Evolutionary conservation across 768 basidiomycete genomes (phyloP), one percentile per base, ranked within the genome.

Genomic region (Tricholoma flavovirens): DNA sequence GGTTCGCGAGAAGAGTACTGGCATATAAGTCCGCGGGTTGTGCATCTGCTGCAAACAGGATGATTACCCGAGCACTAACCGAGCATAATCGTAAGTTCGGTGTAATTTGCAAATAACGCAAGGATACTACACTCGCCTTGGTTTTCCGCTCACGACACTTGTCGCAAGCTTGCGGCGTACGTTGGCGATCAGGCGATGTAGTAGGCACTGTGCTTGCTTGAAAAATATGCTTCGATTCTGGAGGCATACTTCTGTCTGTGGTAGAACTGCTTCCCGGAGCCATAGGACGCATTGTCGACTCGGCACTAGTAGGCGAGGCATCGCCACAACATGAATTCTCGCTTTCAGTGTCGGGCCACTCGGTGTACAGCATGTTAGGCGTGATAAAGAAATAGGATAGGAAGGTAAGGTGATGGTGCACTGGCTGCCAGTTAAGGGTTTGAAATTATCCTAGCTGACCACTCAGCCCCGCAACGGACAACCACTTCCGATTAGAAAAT

Each of bases 61-160:
- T 73, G 75, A 36, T 78, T 76, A n/a, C 83, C 83, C 12, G 80
- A 82, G 62, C 83, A 84, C 83, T 84, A 59, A 17, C 49, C 22
- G 24, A 32, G 43, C 17, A 36, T 24, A 30, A 24, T 29, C 12
- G 21, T 51, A 30, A 33, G 49, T 12, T 30, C 24, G 26, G 26
- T 48, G n/a, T 30, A 10, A 2, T 5, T n/a, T 4, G 5, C 14
- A 9, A 30, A 30, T 8, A 29, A 9, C 14, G 17, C 29, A 24
- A 36, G 36, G n/a, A n/a, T n/a, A n/a, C n/a, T n/a, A 22, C 21
- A 56, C 71, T 36, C 56, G 80, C 83, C 73, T 83, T 83, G 7
- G 80, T 81, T 68, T 84, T 84, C 22, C 82, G 72, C 56, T 77
- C 75, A 15, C 82, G 70, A 62, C 82, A 84, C 63, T 79, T 80